Percentiles rank a stretch among this genome's conserved stretches.
phyloP scores from a whole-genome alignment of 2,329 filamentous ascomycete genomes.

The Aspergillus flavus region DNA sequence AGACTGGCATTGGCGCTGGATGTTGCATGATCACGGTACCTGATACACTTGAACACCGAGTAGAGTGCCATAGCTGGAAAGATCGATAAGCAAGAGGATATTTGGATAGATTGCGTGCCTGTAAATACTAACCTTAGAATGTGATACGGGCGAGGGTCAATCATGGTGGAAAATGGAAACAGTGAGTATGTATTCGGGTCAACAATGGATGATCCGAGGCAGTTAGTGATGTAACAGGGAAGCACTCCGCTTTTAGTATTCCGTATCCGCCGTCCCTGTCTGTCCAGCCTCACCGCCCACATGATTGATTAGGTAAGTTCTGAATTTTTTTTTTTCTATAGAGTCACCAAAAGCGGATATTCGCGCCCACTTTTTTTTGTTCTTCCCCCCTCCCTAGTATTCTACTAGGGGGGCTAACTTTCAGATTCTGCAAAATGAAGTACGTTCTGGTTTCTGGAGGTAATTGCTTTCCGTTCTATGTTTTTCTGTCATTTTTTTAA shows the following conservation, averaged over 20 bases:
- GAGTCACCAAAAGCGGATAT: conserved; percentile 6
- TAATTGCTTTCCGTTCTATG: conserved; percentile 42
- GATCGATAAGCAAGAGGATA: conserved; percentile 6
- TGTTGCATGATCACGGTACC: conserved; percentile 46
- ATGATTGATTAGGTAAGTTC: conserved; percentile 2
- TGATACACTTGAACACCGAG: conserved; percentile 88
- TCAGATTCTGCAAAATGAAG: conserved; percentile 62
- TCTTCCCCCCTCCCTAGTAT: conserved; percentile 23
- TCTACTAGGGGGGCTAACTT: conserved; percentile 20
- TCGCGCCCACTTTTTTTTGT: conserved; percentile 17
- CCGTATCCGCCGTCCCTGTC: background rate
- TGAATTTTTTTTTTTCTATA: conserved; percentile 13
- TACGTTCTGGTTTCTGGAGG: conserved; percentile 81
- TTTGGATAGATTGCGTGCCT: background rate
- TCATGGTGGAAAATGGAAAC: conserved; percentile 24
- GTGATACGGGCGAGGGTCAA: conserved; percentile 39
- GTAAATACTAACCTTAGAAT: conserved; percentile 30
- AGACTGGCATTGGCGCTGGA: background rate
- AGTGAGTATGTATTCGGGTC: background rate
- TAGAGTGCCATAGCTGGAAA: conserved; percentile 76
- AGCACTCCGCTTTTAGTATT: background rate
- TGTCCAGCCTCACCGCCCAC: background rate
- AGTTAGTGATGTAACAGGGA: background rate
- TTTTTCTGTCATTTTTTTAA: conserved; percentile 7
- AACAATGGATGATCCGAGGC: background rate